Conservation (phyloP, 2,329 filamentous ascomycete species). For the Colletotrichum sansevieriae region DNA sequence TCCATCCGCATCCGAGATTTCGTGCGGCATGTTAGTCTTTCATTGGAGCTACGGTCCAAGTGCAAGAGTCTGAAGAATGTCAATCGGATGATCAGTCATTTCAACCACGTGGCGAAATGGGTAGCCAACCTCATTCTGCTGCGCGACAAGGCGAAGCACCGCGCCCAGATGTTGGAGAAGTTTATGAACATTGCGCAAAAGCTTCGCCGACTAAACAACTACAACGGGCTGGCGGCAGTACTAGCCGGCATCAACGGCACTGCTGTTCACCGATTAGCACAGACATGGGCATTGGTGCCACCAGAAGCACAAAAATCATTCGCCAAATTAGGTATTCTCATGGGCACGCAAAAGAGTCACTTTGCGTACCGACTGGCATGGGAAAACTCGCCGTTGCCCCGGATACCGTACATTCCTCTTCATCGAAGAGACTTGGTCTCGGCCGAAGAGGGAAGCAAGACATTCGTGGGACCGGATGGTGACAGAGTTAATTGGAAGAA, state of each 20-base stretch:
- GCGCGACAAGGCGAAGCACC: slow-evolving; percentile 95
- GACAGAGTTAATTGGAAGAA: slow-evolving; percentile 97
- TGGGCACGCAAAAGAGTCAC: slow-evolving; percentile 93
- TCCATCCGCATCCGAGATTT: slow-evolving; percentile 94
- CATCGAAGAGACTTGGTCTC: slow-evolving; percentile 91
- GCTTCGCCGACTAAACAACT: slow-evolving; percentile 93
- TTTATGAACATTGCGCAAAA: slow-evolving; percentile 93
- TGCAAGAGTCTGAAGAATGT: slow-evolving; percentile 86
- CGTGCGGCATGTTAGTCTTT: slow-evolving; percentile 88
- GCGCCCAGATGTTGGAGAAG: slow-evolving; percentile 91
- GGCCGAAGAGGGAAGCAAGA: slow-evolving; percentile 92
- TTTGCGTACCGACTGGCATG: slow-evolving; percentile 97
- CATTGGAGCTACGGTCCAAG: slow-evolving; percentile 77
- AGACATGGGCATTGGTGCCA: slow-evolving; percentile 83
- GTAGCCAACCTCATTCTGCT: slow-evolving; percentile 87
- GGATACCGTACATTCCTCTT: slow-evolving; percentile 93
- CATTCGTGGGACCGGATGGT: slow-evolving; percentile 80
- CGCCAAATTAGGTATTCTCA: slow-evolving; percentile 87
- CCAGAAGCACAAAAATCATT: slow-evolving; percentile 83
- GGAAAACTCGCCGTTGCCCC: slow-evolving; percentile 91
- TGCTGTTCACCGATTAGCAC: slow-evolving; percentile 83
- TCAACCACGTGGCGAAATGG: slow-evolving; percentile 87
- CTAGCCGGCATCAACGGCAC: slow-evolving; percentile 93
- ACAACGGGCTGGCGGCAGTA: slow-evolving; percentile 94
- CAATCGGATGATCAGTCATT: slow-evolving; percentile 93